phyloP scores from a whole-genome alignment of 306 rosid genomes.

The Oxytropis ochrocephala region DNA sequence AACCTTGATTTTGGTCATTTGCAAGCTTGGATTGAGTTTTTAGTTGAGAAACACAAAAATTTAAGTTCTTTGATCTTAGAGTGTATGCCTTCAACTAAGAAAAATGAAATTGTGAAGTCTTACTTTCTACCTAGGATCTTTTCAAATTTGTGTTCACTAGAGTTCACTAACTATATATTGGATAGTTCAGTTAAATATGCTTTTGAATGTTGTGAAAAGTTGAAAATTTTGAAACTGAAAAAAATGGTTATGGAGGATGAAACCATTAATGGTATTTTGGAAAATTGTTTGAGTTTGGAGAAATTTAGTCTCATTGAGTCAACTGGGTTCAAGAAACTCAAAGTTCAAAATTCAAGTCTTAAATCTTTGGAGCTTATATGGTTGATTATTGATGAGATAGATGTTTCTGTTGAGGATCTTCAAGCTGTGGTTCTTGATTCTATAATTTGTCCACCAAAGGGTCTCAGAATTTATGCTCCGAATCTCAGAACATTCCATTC shows the following conservation, averaged over 20 bases:
- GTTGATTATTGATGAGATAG: neutral
- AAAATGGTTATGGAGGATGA: neutral
- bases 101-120: no score
- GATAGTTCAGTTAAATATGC: neutral
- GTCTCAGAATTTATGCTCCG: neutral
- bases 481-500: neutral
- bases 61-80: neutral
- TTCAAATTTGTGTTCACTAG: neutral
- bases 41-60: neutral
- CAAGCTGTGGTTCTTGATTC: neutral
- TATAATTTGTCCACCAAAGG: neutral
- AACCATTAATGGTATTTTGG: neutral
- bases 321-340: neutral
- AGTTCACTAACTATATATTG: neutral
- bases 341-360: neutral
- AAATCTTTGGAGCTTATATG: neutral
- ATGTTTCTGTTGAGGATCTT: constrained; percentile 5
- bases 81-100: neutral
- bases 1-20: neutral
- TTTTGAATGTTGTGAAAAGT: neutral
- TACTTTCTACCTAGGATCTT: neutral
- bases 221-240: neutral
- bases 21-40: neutral
- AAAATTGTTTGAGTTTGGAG: neutral
- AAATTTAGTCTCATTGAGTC: neutral